These are phyloP conservation scores for Ilyonectria sp. DNA, from an alignment of 2,329 filamentous ascomycete species.

Conservation along the genomic window DNA sequence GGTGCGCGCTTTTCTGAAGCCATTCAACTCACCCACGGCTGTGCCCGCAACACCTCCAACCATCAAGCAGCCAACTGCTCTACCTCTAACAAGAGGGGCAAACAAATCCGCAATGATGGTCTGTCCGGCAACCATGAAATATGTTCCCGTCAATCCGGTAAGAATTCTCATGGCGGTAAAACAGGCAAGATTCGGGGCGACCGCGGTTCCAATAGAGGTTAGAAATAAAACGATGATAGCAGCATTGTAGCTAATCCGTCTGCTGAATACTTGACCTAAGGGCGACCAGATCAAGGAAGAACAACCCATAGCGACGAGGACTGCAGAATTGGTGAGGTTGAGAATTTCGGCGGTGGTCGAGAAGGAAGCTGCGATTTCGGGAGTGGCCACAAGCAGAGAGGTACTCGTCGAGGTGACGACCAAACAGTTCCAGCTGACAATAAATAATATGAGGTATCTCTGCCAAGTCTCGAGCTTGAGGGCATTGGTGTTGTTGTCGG, in stretches of 20 bases:
- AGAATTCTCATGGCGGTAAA: slow-evolving; percentile 34
- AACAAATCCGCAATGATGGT: slow-evolving; percentile 38
- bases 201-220: slow-evolving; percentile 28
- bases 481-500: too few relatives aligned
- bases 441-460: slow-evolving; percentile 32
- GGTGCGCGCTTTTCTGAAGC: too few relatives aligned
- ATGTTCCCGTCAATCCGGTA: slow-evolving; percentile 28
- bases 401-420: slow-evolving; percentile 33
- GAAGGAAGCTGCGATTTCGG: slow-evolving; percentile 32
- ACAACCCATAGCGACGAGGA: slow-evolving; percentile 33
- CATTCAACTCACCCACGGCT: slow-evolving; percentile 25
- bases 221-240: slow-evolving; percentile 25
- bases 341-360: slow-evolving; percentile 27
- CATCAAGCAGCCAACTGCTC: slow-evolving; percentile 31
- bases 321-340: slow-evolving; percentile 31
- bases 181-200: slow-evolving; percentile 19
- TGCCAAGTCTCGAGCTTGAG: too few relatives aligned
- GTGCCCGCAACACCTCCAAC: slow-evolving; percentile 32
- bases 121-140: slow-evolving; percentile 37
- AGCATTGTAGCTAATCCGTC: slow-evolving; percentile 29
- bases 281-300: slow-evolving; percentile 36
- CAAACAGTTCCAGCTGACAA: slow-evolving; percentile 39
- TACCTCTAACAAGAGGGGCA: slow-evolving; percentile 29
- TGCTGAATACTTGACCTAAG: slow-evolving; percentile 28
- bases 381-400: slow-evolving; percentile 33